Percentiles rank a stretch among this genome's conserved stretches.
Evolutionary conservation across 177 flowering plant genomes (phyloP).

Genomic region (Vitis hybrid): DNA sequence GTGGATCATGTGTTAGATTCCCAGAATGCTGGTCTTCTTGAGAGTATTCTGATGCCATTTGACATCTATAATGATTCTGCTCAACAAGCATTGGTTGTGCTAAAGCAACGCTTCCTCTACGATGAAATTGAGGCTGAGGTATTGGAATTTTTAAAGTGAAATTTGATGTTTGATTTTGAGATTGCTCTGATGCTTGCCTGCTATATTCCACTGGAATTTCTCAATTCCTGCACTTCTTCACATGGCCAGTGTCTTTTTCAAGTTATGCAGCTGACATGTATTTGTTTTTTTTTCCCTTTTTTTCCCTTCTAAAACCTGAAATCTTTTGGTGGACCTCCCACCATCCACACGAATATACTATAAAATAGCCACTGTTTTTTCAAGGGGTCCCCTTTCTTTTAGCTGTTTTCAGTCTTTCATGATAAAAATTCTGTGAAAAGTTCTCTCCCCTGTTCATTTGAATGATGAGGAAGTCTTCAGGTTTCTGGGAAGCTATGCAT

Average conservation of each 20-base stretch:
- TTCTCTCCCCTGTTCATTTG: too few species aligned
- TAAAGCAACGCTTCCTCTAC: conserved; percentile 93
- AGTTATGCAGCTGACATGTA: neutral
- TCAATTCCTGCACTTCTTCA: neutral
- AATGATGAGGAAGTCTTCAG: too few species aligned
- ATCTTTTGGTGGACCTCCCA: neutral
- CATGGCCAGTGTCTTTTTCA: neutral
- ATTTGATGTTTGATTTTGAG: neutral
- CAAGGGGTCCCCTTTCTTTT: neutral
- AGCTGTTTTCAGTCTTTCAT: neutral
- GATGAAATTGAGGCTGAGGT: conserved; percentile 99
- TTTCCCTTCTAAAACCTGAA: neutral
- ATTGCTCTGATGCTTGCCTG: neutral
- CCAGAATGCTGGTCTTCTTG: conserved; percentile 76
- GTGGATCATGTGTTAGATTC: conserved; percentile 82
- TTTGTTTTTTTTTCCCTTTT: neutral
- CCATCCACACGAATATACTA: neutral
- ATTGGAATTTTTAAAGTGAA: conserved; percentile 13
- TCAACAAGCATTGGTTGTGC: conserved; percentile 76
- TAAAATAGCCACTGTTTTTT: neutral
- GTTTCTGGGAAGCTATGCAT: too few species aligned
- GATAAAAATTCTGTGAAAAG: neutral
- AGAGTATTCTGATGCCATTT: conserved; percentile 86
- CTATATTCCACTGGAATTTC: neutral
- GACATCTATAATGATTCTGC: conserved; percentile 97